Evolutionary conservation across 78 protist species (phyloP).

Genomic region (Speleostelium caveatum): DNA sequence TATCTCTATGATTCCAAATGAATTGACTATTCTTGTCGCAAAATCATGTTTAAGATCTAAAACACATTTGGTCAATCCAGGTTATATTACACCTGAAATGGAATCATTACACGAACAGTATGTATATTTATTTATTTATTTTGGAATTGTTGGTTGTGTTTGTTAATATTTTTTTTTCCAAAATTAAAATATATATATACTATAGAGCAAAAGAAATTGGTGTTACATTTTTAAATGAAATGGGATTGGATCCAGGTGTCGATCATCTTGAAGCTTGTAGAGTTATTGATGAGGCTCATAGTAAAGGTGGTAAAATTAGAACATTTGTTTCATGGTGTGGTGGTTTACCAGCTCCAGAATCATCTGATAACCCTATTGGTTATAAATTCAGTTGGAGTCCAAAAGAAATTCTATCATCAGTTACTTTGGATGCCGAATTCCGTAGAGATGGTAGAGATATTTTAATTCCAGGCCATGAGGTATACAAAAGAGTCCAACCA

Average conservation of each 20-base stretch:
- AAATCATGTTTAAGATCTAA: conserved; percentile 49
- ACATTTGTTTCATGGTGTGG: conserved; percentile 90
- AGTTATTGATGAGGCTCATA: conserved; percentile 59
- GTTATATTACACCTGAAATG: conserved; percentile 81
- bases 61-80: conserved; percentile 74
- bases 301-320: conserved; percentile 77
- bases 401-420: conserved; percentile 84
- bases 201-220: conserved; percentile 77
- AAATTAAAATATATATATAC: too few relatives aligned
- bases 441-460: conserved; percentile 81
- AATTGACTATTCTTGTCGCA: conserved; percentile 74
- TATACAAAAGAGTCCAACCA: conserved; percentile 60
- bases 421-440: conserved; percentile 46
- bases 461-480: conserved; percentile 57
- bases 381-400: conserved; percentile 95
- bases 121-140: background rate
- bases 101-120: conserved; percentile 10
- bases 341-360: conserved; percentile 93
- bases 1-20: conserved; percentile 83
- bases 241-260: conserved; percentile 91
- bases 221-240: conserved; percentile 80
- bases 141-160: conserved; percentile 21
- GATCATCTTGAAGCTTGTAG: conserved; percentile 86
- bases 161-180: too few relatives aligned
- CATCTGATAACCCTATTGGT: conserved; percentile 82